Evolutionary conservation across 176 grass and related monocot genomes (phyloP).

Genomic region (Eragrostis curvula): DNA sequence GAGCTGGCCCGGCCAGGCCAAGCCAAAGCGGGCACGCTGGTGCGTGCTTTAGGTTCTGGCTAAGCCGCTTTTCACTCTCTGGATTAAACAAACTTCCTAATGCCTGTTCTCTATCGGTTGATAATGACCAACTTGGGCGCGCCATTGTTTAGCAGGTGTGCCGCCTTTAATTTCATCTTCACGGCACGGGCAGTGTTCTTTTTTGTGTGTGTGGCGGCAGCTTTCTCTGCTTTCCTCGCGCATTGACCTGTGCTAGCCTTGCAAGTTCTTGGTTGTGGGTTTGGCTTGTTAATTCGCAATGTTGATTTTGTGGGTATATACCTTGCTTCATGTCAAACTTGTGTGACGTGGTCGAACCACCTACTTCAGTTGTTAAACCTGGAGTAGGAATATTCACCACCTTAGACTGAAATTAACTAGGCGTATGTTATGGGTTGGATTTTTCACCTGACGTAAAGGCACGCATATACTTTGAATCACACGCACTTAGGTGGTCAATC

Average conservation of each 20-base stretch:
- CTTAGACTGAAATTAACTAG: background rate
- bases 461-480: background rate
- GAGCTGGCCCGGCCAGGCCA: constrained; percentile 36
- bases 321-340: background rate
- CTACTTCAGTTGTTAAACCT: background rate
- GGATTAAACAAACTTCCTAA: background rate
- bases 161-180: background rate
- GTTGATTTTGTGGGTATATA: constrained; percentile 1
- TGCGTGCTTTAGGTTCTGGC: background rate
- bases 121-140: background rate
- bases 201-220: background rate
- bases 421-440: background rate
- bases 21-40: constrained; percentile 36
- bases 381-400: background rate
- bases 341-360: background rate
- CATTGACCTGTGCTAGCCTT: constrained; percentile 25
- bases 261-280: background rate
- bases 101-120: background rate
- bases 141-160: background rate
- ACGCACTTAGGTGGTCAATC: too few species aligned
- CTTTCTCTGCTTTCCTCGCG: constrained; percentile 31
- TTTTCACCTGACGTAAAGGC: background rate
- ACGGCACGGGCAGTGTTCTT: background rate
- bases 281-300: constrained; percentile 8
- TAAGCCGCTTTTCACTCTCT: background rate